Conservation (phyloP, 306 rosid genomes). For the Cucumis cinereus region DNA sequence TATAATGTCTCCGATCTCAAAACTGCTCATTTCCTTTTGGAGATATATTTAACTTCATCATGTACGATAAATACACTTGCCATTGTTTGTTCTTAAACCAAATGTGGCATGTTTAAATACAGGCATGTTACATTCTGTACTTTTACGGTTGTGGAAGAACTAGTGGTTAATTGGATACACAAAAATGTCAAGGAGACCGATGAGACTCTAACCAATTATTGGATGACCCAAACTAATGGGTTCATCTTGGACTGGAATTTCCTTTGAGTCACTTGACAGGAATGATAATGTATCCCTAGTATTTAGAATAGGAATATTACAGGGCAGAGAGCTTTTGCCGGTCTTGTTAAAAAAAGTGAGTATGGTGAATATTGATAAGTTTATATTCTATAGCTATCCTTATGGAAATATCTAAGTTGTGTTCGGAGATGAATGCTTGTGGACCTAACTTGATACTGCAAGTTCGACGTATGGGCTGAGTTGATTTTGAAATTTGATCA, state of each 20-base stretch:
- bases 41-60: background rate
- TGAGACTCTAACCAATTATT: background rate
- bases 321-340: background rate
- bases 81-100: background rate
- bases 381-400: background rate
- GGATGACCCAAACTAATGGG: background rate
- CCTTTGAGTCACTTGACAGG: background rate
- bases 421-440: background rate
- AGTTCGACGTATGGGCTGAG: background rate
- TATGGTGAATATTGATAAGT: background rate
- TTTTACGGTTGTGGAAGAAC: background rate
- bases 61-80: background rate
- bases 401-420: background rate
- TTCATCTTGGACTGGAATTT: background rate
- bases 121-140: too few relatives aligned
- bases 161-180: background rate
- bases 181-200: background rate
- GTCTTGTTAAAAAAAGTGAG: background rate
- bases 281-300: background rate
- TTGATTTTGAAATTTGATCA: background rate
- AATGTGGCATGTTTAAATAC: background rate
- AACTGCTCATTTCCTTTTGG: background rate
- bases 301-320: background rate
- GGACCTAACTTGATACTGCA: background rate
- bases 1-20: background rate